Conservation (phyloP, 2,329 filamentous ascomycete species). For the Fusarium foetens region DNA sequence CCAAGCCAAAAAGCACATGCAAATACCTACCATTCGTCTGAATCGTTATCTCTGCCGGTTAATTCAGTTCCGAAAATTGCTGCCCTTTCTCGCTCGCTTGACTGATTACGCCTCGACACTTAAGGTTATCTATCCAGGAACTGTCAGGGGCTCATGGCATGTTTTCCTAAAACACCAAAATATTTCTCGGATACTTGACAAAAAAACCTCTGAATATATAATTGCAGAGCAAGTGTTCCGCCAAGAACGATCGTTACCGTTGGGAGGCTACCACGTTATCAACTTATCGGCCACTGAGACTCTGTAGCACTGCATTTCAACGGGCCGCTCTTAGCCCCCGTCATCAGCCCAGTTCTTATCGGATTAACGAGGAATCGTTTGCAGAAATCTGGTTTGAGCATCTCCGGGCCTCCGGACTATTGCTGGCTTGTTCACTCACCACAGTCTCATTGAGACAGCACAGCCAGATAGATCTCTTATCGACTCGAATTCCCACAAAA, state of each 20-base stretch:
- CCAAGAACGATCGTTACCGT: not conserved
- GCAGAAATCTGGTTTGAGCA: slow-evolving; percentile 27
- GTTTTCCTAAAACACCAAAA: not conserved
- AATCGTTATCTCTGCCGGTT: slow-evolving; percentile 23
- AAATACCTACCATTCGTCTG: slow-evolving; percentile 3
- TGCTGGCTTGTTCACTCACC: slow-evolving; percentile 18
- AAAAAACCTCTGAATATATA: not conserved
- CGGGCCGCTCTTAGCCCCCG: slow-evolving; percentile 31
- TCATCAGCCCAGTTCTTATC: slow-evolving; percentile 37
- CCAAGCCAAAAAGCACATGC: slow-evolving; percentile 12
- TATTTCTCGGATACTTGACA: not conserved
- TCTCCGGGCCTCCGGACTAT: slow-evolving; percentile 42
- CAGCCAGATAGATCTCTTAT: slow-evolving; percentile 30
- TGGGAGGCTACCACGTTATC: slow-evolving; percentile 1
- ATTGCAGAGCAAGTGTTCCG: not conserved
- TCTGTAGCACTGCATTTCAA: slow-evolving; percentile 22
- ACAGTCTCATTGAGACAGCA: slow-evolving; percentile 24
- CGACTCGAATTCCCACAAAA: slow-evolving; percentile 23
- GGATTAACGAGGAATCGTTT: slow-evolving; percentile 30
- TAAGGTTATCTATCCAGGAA: not conserved
- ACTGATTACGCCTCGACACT: slow-evolving; percentile 4
- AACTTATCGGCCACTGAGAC: slow-evolving; percentile 21
- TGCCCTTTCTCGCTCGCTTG: slow-evolving; percentile 19
- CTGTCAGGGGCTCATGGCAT: slow-evolving; percentile 4
- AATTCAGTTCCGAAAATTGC: slow-evolving; percentile 2